phyloP scores from a whole-genome alignment of 768 basidiomycete species.

The Lentinus tigrinus region DNA sequence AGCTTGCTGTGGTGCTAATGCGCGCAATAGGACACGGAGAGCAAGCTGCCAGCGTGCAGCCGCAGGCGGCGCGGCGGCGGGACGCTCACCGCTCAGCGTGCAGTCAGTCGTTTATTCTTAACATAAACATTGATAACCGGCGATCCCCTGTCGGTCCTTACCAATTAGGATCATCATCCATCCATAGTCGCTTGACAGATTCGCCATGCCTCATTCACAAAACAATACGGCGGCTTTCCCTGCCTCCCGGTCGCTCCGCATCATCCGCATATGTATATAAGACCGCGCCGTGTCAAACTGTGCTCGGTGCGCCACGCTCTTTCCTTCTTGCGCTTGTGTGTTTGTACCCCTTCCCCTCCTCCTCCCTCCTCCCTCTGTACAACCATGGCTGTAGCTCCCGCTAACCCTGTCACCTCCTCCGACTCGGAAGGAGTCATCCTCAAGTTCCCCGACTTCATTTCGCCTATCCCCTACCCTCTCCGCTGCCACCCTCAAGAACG shows the following conservation, averaged over 20 bases:
- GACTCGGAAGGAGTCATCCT: slow-evolving; percentile 19
- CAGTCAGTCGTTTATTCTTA: slow-evolving; percentile 9
- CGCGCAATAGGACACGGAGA: background rate
- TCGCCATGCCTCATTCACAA: slow-evolving; percentile 15
- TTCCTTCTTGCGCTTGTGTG: slow-evolving; percentile 15
- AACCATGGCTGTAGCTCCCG: slow-evolving; percentile 15
- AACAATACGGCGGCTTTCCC: slow-evolving; percentile 16
- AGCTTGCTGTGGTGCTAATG: background rate
- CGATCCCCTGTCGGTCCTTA: slow-evolving; percentile 13
- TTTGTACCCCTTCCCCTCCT: background rate
- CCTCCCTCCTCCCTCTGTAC: slow-evolving; percentile 7
- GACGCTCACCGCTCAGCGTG: slow-evolving; percentile 5
- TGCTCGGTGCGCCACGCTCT: slow-evolving; percentile 2
- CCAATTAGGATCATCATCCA: slow-evolving; percentile 16
- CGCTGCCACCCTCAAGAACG: slow-evolving; percentile 32
- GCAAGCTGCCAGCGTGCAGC: background rate
- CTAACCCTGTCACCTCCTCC: background rate
- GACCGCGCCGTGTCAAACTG: background rate
- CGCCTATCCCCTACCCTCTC: slow-evolving; percentile 39
- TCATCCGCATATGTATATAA: slow-evolving; percentile 17
- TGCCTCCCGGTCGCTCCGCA: slow-evolving; percentile 17
- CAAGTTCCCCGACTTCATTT: slow-evolving; percentile 42
- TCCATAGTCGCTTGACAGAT: slow-evolving; percentile 17
- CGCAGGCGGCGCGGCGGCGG: background rate
- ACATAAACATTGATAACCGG: slow-evolving; percentile 8